phyloP scores from a whole-genome alignment of 257 asterid genomes.

The Lithospermum erythrorhizon region DNA sequence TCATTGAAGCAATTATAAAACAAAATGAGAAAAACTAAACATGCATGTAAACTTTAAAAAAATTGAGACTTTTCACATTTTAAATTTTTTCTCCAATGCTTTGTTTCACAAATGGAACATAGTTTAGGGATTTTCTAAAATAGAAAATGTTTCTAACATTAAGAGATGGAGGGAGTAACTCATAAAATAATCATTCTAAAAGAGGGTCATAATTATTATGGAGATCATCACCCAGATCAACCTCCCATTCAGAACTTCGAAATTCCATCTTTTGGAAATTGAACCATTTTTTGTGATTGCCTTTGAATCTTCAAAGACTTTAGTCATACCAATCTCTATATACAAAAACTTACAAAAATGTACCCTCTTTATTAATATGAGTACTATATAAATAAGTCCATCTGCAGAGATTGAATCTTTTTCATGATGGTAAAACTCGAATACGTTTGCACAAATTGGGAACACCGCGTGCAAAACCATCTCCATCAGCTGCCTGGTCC shows the following conservation, averaged over 20 bases:
- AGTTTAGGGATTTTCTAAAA: no score
- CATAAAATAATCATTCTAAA: no score
- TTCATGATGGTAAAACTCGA: slow-evolving; percentile 28
- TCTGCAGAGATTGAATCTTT: slow-evolving; percentile 19
- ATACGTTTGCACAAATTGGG: slow-evolving; percentile 27
- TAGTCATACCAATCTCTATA: not conserved
- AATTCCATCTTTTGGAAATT: slow-evolving; percentile 9
- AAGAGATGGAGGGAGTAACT: no score
- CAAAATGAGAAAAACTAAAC: no score
- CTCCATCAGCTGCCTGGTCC: slow-evolving; percentile 9
- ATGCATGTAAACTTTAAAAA: no score
- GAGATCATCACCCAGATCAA: not conserved
- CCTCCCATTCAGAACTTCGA: slow-evolving; percentile 1
- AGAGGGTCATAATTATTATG: not conserved
- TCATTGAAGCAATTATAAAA: no score
- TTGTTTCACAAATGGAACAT: no score
- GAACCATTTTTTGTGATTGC: slow-evolving; percentile 2
- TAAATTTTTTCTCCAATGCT: no score
- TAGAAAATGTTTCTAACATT: no score
- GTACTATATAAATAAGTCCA: slow-evolving; percentile 5
- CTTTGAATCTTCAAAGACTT: not conserved
- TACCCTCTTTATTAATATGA: not conserved
- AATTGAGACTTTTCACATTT: no score
- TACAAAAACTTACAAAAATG: not conserved
- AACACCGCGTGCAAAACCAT: slow-evolving; percentile 26